Conservation (phyloP, 768 basidiomycete species). For the Tremella fuciformis region DNA sequence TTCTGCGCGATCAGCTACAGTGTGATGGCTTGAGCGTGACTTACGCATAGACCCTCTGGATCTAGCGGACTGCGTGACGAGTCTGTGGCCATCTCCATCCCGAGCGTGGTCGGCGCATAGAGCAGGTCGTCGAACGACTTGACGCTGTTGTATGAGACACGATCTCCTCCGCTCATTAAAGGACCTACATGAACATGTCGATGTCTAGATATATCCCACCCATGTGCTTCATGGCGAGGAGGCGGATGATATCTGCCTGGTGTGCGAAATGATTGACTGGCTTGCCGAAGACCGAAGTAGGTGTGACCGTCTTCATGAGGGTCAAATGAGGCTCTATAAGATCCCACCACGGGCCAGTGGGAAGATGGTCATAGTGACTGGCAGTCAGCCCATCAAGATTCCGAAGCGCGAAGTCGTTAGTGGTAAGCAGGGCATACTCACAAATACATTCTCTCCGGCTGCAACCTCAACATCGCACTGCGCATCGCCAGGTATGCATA, state of each 20-base stretch:
- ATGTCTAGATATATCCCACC: slow-evolving; percentile 52
- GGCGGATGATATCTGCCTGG: slow-evolving; percentile 47
- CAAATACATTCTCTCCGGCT: slow-evolving; percentile 51
- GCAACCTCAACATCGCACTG: slow-evolving; percentile 49
- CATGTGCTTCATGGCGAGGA: slow-evolving; percentile 44
- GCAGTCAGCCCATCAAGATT: background rate
- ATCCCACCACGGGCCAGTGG: slow-evolving; percentile 52
- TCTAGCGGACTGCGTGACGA: slow-evolving; percentile 35
- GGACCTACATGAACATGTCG: slow-evolving; percentile 48
- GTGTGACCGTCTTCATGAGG: slow-evolving; percentile 44
- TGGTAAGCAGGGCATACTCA: slow-evolving; percentile 10
- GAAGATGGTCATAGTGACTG: slow-evolving; percentile 51
- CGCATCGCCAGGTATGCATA: slow-evolving; percentile 53
- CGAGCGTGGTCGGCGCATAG: slow-evolving; percentile 44
- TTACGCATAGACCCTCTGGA: slow-evolving; percentile 50
- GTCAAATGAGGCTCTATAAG: slow-evolving; percentile 45
- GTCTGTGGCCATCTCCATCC: slow-evolving; percentile 50
- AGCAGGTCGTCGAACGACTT: slow-evolving; percentile 46
- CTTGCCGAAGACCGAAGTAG: slow-evolving; percentile 40
- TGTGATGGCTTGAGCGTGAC: slow-evolving; percentile 2
- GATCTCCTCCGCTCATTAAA: background rate
- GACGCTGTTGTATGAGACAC: slow-evolving; percentile 25
- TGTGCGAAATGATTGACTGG: slow-evolving; percentile 50
- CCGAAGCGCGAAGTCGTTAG: background rate
- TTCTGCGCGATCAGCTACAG: slow-evolving; percentile 31